Conservation (phyloP, 2,329 filamentous ascomycete genomes). For the Mollisia scopiformis region DNA sequence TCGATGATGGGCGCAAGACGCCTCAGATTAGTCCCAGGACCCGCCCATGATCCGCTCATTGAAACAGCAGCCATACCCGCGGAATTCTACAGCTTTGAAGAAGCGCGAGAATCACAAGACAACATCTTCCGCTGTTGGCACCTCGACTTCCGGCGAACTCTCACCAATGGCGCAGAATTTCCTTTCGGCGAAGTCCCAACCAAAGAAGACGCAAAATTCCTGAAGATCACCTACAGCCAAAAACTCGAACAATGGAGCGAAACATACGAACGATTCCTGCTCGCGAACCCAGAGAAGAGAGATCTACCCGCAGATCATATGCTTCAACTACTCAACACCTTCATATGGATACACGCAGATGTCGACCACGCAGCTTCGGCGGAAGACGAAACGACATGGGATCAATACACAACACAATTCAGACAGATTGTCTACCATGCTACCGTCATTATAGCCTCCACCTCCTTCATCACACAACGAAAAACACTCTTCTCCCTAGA, state of each 20-base stretch:
- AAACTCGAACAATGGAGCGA: neutral
- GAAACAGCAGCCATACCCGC: neutral
- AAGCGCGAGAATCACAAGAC: neutral
- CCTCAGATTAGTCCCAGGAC: neutral
- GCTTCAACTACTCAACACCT: neutral
- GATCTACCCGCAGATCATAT: neutral
- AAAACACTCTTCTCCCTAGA: slow-evolving; percentile 56
- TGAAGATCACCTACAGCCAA: neutral
- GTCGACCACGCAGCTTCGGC: neutral
- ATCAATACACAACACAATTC: slow-evolving; percentile 8
- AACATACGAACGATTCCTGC: neutral
- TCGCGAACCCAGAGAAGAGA: neutral
- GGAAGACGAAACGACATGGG: slow-evolving; percentile 12
- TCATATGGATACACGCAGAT: neutral
- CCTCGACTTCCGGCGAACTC: neutral
- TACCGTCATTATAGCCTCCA: neutral
- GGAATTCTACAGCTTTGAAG: neutral
- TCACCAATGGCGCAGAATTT: neutral
- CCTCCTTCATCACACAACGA: neutral
- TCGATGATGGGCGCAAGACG: neutral
- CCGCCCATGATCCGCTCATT: too few relatives aligned
- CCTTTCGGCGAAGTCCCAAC: neutral
- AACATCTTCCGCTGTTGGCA: neutral
- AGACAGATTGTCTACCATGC: slow-evolving; percentile 6
- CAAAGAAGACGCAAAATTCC: neutral